Base-by-base conservation (phyloP, 805 yeast species). In the Metschnikowia kofuensis region DNA sequence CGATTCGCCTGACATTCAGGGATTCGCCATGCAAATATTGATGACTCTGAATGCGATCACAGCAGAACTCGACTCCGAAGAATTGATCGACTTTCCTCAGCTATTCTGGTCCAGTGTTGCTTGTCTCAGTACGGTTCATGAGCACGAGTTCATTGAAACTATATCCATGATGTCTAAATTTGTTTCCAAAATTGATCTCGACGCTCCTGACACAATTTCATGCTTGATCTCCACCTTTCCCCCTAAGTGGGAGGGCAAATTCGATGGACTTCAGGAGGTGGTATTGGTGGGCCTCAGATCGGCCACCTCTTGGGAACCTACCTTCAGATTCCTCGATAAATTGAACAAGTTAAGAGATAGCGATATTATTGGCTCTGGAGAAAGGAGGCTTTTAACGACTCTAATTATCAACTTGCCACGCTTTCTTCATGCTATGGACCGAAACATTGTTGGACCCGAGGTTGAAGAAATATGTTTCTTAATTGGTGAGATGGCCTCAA, bases 41-140 rank as follows among this genome's bases (percentile, higher is more conserved):
- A 92, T 94, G 97, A 92, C 99, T 0, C 67, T 94, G 58, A 90
- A 92, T 69, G 96, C 97, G 0, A 83, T 90, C 12, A 87, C 92
- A 1, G 94, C 96, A 0, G 96, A 89, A 59, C 69, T 90, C 40
- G 87, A 84, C 56, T 78, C 92, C 8, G 87, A 82, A 35, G 85
- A 87, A 55, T 70, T 94, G 51, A 84, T 88, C 48, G 87, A 88
- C 54, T 89, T 85, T 65, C 98, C 99, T 0, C 97, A 91, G 62
- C 69, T 95, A 36, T 94, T 92, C 63, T 94, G 99, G 99, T 85
- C 91, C 0, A 81, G 91, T 32, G 94, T 90, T 12, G 99, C 98
- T 0, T 86, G 97, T 56, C 69, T 94, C 53, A 85, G 85, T 49
- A 89, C 97, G 0, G 79, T 90, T 29, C 96, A 91, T 58, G 98